Percentiles rank a stretch among this genome's conserved stretches.
These are phyloP conservation scores for Codiaeum variegatum DNA, from an alignment of 441 rosid species.

Conservation along the genomic window DNA sequence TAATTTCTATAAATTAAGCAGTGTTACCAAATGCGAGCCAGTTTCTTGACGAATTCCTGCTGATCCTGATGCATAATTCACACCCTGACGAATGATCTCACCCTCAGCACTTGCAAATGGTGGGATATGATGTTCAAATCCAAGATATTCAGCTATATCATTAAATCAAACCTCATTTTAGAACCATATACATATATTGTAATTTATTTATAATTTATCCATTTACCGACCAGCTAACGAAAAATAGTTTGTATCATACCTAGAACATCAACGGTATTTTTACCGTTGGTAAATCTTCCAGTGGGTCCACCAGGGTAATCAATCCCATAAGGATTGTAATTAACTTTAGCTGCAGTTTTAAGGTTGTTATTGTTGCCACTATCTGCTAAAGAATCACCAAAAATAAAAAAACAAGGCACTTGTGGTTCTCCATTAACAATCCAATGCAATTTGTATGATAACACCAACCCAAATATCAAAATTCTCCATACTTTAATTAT, in stretches of 20 bases:
- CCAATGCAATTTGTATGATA: not conserved
- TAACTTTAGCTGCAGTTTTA: not conserved
- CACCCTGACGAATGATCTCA: conserved; percentile 45
- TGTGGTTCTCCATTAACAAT: not conserved
- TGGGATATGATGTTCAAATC: conserved; percentile 46
- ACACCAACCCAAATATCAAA: not conserved
- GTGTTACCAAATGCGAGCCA: conserved; percentile 35
- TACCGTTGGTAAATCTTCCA: conserved; percentile 28
- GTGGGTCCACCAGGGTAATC: conserved; percentile 21
- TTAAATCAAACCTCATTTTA: not conserved
- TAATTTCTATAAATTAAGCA: too few relatives aligned
- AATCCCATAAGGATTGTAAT: conserved; percentile 26
- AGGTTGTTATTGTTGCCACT: conserved; percentile 29
- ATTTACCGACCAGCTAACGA: too few relatives aligned
- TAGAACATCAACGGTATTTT: not conserved
- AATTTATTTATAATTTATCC: too few relatives aligned
- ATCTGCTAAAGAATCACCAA: conserved; percentile 26
- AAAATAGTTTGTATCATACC: too few relatives aligned
- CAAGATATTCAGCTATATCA: conserved; percentile 51
- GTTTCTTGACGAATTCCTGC: conserved; percentile 62
- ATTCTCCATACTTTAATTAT: not conserved
- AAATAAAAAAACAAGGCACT: conserved; percentile 29
- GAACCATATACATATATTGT: too few relatives aligned
- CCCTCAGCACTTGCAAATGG: conserved; percentile 28
- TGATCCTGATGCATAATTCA: conserved; percentile 66